A percentile compares a stretch with the other conserved stretches of the same genome.
Evolutionary conservation across 495 filamentous ascomycete genomes (phyloP).

Genomic region (Lepraria neglecta): DNA sequence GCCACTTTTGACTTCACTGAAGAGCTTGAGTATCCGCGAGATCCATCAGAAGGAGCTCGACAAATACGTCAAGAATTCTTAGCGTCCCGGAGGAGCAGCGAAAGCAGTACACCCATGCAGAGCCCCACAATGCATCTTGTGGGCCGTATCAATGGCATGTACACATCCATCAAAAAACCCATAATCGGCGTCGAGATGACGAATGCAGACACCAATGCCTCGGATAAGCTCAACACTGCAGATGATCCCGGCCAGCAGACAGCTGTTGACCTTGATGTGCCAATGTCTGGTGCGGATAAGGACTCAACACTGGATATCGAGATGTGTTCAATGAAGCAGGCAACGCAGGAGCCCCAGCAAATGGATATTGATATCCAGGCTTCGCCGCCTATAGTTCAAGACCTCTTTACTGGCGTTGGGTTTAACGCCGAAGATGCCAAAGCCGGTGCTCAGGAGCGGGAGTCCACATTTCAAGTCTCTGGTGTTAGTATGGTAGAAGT

Average conservation of each 20-base stretch:
- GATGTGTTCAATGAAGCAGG: too few species aligned
- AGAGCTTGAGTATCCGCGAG: constrained; percentile 16
- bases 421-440: background rate
- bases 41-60: constrained; percentile 25
- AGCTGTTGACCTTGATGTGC: too few species aligned
- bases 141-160: background rate
- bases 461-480: background rate
- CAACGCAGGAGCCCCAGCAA: background rate
- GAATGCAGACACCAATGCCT: background rate
- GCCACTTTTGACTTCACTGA: constrained; percentile 20
- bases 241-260: background rate
- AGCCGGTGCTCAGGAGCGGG: constrained; percentile 1
- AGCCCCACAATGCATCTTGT: constrained; percentile 8
- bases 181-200: background rate
- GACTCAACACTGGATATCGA: background rate
- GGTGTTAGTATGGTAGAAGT: background rate
- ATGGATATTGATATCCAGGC: background rate
- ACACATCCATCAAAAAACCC: background rate
- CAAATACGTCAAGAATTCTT: constrained; percentile 27
- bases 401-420: background rate
- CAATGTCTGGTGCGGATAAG: background rate
- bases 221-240: background rate
- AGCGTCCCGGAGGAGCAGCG: constrained; percentile 22
- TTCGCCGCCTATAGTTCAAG: background rate
- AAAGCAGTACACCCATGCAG: constrained; percentile 15